A percentile compares a stretch with the other conserved stretches of the same genome.
Evolutionary conservation across 179 eudicot genomes (phyloP).

Genomic region (Heliamphora pulchella): DNA sequence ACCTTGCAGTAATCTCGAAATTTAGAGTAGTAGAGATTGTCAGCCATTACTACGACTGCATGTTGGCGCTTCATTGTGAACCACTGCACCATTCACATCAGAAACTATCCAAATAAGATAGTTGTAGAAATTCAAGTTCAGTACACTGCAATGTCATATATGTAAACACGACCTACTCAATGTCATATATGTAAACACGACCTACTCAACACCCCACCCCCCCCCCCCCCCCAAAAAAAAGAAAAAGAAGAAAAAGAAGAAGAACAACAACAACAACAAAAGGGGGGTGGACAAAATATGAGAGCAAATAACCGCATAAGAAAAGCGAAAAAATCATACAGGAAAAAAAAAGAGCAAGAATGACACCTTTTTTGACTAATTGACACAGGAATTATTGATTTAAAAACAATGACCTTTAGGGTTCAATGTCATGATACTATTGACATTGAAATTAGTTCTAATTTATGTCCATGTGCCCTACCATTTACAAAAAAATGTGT

Average conservation of each 20-base stretch:
- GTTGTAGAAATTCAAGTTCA: neutral
- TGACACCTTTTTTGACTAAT: neutral
- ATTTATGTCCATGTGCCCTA: neutral
- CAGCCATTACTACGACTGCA: slow-evolving; percentile 70
- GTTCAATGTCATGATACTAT: slow-evolving; percentile 5
- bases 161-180: neutral
- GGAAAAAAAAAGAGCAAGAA: neutral
- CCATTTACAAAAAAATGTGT: neutral
- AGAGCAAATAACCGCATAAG: too few relatives aligned
- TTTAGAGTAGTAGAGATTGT: slow-evolving; percentile 75
- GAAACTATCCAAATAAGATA: neutral
- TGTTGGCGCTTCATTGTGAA: slow-evolving; percentile 97
- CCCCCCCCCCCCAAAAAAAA: neutral
- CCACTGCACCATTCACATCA: slow-evolving; percentile 54
- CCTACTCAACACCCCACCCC: neutral
- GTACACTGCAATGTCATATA: neutral
- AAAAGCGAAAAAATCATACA: neutral
- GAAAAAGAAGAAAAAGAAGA: neutral
- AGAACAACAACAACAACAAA: too few relatives aligned
- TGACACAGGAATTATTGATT: neutral
- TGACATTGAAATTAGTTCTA: neutral
- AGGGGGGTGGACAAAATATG: too few relatives aligned
- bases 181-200: neutral
- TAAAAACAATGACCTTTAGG: neutral
- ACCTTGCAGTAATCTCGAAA: slow-evolving; percentile 84